Percentiles rank a stretch among this genome's conserved stretches.
phyloP scores from a whole-genome alignment of 441 rosid species.

The Gossypium laxum region DNA sequence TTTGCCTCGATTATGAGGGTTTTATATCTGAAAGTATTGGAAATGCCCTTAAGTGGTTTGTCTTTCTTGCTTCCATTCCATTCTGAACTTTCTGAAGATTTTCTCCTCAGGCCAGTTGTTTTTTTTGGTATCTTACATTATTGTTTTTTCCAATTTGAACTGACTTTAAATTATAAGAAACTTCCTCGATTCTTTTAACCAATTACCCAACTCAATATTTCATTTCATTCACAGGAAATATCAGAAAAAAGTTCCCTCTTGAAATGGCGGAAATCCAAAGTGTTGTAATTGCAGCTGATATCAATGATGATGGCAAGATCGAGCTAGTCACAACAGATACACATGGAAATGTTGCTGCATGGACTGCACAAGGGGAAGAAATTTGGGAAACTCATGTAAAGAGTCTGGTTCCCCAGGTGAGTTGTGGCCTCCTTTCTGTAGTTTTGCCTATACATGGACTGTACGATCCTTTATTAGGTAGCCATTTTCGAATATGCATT shows the following conservation, averaged over 20 bases:
- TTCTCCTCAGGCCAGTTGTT: not conserved
- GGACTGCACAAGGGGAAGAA: constrained; percentile 85
- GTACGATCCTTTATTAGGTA: not conserved
- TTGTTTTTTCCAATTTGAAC: not conserved
- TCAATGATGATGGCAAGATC: constrained; percentile 96
- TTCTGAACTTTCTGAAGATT: not conserved
- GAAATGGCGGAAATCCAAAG: constrained; percentile 99
- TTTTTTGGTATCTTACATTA: not conserved
- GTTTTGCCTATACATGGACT: not conserved
- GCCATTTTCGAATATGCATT: not conserved
- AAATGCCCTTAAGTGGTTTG: not conserved
- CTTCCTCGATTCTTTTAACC: constrained; percentile 15
- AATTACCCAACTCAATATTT: constrained; percentile 12
- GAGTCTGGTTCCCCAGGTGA: constrained; percentile 91
- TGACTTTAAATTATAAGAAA: constrained; percentile 9
- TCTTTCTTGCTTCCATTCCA: not conserved
- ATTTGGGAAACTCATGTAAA: constrained; percentile 86
- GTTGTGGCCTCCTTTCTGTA: constrained; percentile 11
- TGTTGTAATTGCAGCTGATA: constrained; percentile 89
- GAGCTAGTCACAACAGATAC: constrained; percentile 91
- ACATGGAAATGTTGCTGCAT: constrained; percentile 96
- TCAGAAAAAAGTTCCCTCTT: constrained; percentile 82
- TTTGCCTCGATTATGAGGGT: not conserved
- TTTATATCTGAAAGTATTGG: not conserved
- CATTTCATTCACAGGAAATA: constrained; percentile 49